Conservation (phyloP, 495 filamentous ascomycete species). For the Penicillium alfredii region DNA sequence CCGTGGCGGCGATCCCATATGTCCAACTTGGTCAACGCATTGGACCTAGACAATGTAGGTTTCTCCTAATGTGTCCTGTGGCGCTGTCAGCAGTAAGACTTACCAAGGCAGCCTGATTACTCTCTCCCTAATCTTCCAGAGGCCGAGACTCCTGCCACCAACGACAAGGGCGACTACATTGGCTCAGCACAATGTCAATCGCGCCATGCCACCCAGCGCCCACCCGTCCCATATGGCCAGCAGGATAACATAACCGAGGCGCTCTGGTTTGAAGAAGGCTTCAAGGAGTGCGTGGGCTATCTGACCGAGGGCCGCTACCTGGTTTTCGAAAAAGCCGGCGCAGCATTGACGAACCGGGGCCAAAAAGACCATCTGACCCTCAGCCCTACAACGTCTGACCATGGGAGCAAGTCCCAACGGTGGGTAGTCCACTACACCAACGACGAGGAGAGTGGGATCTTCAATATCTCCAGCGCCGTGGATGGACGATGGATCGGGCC, state of each 20-base stretch:
- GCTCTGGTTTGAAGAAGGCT: slow-evolving; percentile 44
- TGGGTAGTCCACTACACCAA: slow-evolving; percentile 45
- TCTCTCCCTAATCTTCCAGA: slow-evolving; percentile 40
- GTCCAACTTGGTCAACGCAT: slow-evolving; percentile 48
- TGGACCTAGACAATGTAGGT: slow-evolving; percentile 44
- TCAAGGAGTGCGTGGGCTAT: slow-evolving; percentile 46
- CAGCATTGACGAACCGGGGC: slow-evolving; percentile 27
- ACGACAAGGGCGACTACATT: slow-evolving; percentile 33
- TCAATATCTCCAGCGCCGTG: slow-evolving; percentile 44
- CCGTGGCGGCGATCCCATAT: slow-evolving; percentile 49
- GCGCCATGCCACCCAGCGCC: slow-evolving; percentile 27
- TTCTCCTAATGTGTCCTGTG: neutral
- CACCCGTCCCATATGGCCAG: slow-evolving; percentile 44
- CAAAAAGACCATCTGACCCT: slow-evolving; percentile 15
- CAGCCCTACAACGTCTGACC: slow-evolving; percentile 27
- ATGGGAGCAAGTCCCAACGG: slow-evolving; percentile 38
- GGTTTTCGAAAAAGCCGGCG: slow-evolving; percentile 27
- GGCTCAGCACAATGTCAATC: slow-evolving; percentile 41
- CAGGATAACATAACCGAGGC: slow-evolving; percentile 28
- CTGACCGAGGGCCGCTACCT: slow-evolving; percentile 50
- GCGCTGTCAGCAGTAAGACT: neutral
- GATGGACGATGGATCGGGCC: slow-evolving; percentile 40
- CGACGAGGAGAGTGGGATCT: slow-evolving; percentile 34
- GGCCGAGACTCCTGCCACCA: slow-evolving; percentile 32
- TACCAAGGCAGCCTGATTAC: slow-evolving; percentile 34